Conservation (phyloP, 2,329 filamentous ascomycete genomes). For the Metarhizium rileyi region DNA sequence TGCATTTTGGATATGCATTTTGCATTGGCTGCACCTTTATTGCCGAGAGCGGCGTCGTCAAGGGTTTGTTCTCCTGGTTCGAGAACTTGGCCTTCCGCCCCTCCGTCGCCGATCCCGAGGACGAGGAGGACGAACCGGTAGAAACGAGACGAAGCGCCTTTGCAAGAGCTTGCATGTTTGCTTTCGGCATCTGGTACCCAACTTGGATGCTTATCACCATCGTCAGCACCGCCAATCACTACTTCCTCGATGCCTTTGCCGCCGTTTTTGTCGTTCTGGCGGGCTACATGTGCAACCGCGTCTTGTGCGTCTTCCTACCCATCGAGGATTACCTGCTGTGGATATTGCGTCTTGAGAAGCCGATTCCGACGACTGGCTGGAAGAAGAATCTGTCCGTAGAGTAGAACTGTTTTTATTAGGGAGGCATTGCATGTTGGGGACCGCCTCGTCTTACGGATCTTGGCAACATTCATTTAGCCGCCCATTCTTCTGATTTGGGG, state of each 20-base stretch:
- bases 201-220: slow-evolving; percentile 44
- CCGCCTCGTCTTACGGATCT: background rate
- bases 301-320: slow-evolving; percentile 48
- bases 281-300: slow-evolving; percentile 42
- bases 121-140: slow-evolving; percentile 11
- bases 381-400: slow-evolving; percentile 13
- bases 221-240: slow-evolving; percentile 51
- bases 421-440: background rate
- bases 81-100: background rate
- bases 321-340: slow-evolving; percentile 57
- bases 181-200: slow-evolving; percentile 41
- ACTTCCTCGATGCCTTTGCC: slow-evolving; percentile 56
- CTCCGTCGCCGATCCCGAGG: slow-evolving; percentile 4
- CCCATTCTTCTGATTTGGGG: background rate
- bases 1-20: slow-evolving; percentile 47
- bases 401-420: slow-evolving; percentile 2
- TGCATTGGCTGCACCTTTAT: slow-evolving; percentile 41
- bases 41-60: slow-evolving; percentile 39
- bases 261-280: slow-evolving; percentile 51
- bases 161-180: slow-evolving; percentile 12
- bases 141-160: slow-evolving; percentile 13
- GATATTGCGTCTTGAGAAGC: slow-evolving; percentile 53
- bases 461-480: background rate
- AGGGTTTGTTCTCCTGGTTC: slow-evolving; percentile 18
- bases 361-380: slow-evolving; percentile 35